A percentile compares a stretch with the other conserved stretches of the same genome.
phyloP scores from a whole-genome alignment of 2,329 filamentous ascomycete species.

The Fusarium redolens region DNA sequence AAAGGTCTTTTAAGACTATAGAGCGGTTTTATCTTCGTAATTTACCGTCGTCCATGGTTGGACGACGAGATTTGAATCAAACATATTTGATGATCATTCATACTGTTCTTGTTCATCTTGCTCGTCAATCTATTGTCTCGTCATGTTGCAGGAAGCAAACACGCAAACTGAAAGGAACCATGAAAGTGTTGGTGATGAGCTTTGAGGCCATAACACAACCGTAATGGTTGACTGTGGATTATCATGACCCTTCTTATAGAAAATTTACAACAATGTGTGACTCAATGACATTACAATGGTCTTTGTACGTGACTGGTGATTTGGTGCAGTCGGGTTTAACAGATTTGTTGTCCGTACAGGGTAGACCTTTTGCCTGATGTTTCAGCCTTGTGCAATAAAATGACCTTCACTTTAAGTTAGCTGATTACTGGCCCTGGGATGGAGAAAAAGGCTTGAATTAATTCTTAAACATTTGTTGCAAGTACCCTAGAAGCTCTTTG shows the following conservation, averaged over 20 bases:
- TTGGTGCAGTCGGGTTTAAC: background rate
- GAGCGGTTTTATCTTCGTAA: conserved; percentile 38
- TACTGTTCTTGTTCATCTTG: background rate
- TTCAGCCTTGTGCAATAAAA: background rate
- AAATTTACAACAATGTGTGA: background rate
- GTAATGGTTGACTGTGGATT: fast-evolving
- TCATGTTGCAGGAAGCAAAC: background rate
- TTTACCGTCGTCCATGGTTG: conserved; percentile 26
- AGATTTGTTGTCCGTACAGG: background rate
- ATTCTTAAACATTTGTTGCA: too few relatives aligned
- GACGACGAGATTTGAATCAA: conserved; percentile 37
- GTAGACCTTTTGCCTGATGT: background rate
- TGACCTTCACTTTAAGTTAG: background rate
- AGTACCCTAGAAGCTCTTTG: background rate
- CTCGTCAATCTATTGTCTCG: background rate
- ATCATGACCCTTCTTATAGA: fast-evolving
- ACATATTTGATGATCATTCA: conserved; percentile 5
- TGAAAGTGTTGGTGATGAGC: background rate
- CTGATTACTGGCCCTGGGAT: background rate
- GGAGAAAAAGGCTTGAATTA: fast-evolving
- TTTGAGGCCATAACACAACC: background rate
- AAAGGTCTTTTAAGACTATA: conserved; percentile 30
- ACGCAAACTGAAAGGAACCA: fast-evolving
- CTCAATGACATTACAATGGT: too few relatives aligned
- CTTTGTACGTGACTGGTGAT: background rate